Conservation (phyloP, 2,329 filamentous ascomycete species). For the Trichoderma citrinoviride region DNA sequence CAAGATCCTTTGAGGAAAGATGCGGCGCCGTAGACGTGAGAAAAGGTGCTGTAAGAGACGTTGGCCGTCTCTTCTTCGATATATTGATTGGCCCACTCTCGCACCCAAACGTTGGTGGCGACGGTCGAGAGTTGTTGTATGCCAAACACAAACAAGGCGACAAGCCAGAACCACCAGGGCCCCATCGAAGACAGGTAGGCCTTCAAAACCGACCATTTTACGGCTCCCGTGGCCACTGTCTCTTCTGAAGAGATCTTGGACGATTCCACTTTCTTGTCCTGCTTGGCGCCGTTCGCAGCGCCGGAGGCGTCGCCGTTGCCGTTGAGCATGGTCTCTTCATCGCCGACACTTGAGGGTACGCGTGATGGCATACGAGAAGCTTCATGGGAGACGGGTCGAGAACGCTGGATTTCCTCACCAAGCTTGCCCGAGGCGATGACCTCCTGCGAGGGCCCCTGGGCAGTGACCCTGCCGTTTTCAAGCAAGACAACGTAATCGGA, state of each 20-base stretch:
- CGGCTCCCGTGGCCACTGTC: constrained; percentile 77
- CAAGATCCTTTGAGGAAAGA: constrained; percentile 34
- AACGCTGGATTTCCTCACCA: constrained; percentile 77
- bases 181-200: constrained; percentile 91
- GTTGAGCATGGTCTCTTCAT: constrained; percentile 57
- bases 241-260: constrained; percentile 63
- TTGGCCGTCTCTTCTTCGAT: constrained; percentile 42
- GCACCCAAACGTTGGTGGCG: constrained; percentile 90
- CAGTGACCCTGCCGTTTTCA: constrained; percentile 77
- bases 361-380: constrained; percentile 75
- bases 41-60: constrained; percentile 26
- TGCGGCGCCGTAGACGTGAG: constrained; percentile 29
- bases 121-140: constrained; percentile 83
- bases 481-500: constrained; percentile 80
- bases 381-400: constrained; percentile 65
- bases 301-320: constrained; percentile 47
- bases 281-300: constrained; percentile 47
- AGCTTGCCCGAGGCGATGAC: constrained; percentile 85
- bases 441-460: constrained; percentile 73
- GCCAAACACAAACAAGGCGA: constrained; percentile 71
- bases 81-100: constrained; percentile 93
- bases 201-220: constrained; percentile 81
- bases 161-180: constrained; percentile 91
- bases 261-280: constrained; percentile 41
- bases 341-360: constrained; percentile 71